Percentiles rank a stretch among this genome's conserved stretches.
Evolutionary conservation across 176 grass and related monocot species (phyloP).

Genomic region (Eragrostis nindensis): DNA sequence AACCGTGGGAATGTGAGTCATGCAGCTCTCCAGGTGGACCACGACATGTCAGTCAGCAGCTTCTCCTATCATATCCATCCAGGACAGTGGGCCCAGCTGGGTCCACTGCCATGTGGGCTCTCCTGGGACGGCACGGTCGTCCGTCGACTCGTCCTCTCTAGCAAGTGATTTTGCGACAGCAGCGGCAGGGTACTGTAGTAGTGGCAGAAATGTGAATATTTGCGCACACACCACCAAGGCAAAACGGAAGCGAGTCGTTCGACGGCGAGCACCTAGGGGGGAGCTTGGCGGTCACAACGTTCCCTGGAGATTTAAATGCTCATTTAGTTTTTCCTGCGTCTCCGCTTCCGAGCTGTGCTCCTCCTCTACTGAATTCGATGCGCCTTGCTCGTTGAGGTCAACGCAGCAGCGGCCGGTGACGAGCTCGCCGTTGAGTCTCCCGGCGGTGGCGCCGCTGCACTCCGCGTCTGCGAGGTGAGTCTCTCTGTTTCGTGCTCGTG

Average conservation of each 20-base stretch:
- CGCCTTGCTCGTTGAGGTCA: background rate
- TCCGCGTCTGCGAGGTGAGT: background rate
- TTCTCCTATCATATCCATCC: too few relatives aligned
- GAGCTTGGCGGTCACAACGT: too few relatives aligned
- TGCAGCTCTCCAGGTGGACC: too few relatives aligned
- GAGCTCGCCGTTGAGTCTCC: background rate
- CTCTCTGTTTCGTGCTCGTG: background rate
- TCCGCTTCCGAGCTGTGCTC: conserved; percentile 1
- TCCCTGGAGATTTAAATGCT: background rate
- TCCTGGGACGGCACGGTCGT: too few relatives aligned
- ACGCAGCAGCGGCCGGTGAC: background rate
- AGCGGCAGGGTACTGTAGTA: background rate
- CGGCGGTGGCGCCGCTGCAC: background rate
- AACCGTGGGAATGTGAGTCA: too few relatives aligned
- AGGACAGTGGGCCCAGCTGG: too few relatives aligned
- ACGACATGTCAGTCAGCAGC: too few relatives aligned
- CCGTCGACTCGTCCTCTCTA: too few relatives aligned
- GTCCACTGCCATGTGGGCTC: too few relatives aligned
- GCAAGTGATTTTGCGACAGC: background rate
- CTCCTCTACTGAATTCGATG: background rate
- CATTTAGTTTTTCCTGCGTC: background rate
- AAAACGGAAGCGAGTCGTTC: background rate
- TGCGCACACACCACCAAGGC: background rate
- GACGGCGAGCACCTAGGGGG: background rate
- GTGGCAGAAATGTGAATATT: conserved; percentile 1